These are phyloP conservation scores for Epichloe gansuensis DNA, from an alignment of 2,329 filamentous ascomycete species.

Conservation along the genomic window DNA sequence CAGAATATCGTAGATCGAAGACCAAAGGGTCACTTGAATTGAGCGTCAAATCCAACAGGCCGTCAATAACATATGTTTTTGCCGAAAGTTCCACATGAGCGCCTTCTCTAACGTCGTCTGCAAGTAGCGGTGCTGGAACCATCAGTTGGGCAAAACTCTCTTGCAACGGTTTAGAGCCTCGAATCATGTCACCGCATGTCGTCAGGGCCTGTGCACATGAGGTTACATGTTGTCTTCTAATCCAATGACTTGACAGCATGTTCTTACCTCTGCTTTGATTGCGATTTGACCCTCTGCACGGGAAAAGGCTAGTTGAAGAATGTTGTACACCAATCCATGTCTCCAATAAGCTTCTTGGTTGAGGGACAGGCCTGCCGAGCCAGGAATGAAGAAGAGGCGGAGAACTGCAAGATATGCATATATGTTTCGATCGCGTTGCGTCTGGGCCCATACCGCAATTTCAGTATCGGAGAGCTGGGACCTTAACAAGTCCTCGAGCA, in stretches of 20 bases:
- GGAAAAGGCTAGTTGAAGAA: constrained; percentile 74
- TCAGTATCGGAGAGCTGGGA: constrained; percentile 41
- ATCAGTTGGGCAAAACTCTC: constrained; percentile 82
- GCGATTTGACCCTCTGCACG: constrained; percentile 52
- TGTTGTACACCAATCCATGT: constrained; percentile 64
- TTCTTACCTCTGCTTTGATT: constrained; percentile 66
- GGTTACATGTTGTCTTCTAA: constrained; percentile 1
- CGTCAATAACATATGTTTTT: constrained; percentile 84
- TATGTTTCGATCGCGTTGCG: constrained; percentile 76
- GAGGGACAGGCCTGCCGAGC: constrained; percentile 65
- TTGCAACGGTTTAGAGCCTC: constrained; percentile 67
- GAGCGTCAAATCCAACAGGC: constrained; percentile 71
- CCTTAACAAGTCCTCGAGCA: constrained; percentile 51
- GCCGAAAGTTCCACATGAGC: constrained; percentile 37
- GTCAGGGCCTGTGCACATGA: constrained; percentile 50
- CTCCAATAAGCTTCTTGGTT: constrained; percentile 85
- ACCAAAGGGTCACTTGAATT: constrained; percentile 52
- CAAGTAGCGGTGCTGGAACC: constrained; percentile 49
- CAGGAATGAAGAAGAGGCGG: constrained; percentile 70
- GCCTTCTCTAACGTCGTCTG: constrained; percentile 21
- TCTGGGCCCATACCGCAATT: constrained; percentile 61
- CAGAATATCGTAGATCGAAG: constrained; percentile 72
- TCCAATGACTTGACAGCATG: constrained; percentile 5
- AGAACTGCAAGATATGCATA: constrained; percentile 83
- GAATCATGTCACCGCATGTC: constrained; percentile 80